Percentiles rank a stretch among this genome's conserved stretches.
These are phyloP conservation scores for Dovyalis caffra DNA, from an alignment of 345 rosid species.

Conservation along the genomic window DNA sequence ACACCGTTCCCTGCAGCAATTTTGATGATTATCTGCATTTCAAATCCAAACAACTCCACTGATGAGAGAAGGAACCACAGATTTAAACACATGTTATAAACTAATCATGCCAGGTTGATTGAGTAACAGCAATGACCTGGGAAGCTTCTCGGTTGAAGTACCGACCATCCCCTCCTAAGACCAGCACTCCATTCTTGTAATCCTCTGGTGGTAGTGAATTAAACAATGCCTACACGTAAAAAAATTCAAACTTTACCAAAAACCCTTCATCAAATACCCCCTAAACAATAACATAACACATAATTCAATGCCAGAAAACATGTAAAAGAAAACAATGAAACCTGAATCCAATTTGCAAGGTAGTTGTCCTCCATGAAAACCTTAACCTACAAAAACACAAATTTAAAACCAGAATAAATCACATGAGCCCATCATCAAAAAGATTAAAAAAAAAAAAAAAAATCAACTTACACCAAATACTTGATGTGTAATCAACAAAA, in stretches of 20 bases:
- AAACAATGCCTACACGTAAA: conserved; percentile 64
- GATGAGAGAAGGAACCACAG: conserved; percentile 1
- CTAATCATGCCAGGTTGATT: not conserved
- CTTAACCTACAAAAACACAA: conserved; percentile 56
- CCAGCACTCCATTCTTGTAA: conserved; percentile 69
- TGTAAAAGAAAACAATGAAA: conserved; percentile 19
- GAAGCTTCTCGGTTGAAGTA: conserved; percentile 84
- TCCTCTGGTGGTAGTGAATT: conserved; percentile 79
- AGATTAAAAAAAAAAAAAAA: not conserved
- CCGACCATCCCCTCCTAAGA: conserved; percentile 93
- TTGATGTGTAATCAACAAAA: not conserved
- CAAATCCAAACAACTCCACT: conserved; percentile 15
- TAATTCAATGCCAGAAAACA: conserved; percentile 4
- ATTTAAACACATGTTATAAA: not conserved
- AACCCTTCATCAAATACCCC: not conserved
- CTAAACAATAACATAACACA: not conserved
- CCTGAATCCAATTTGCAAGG: conserved; percentile 98
- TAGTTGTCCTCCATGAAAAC: conserved; percentile 84
- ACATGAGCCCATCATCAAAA: not conserved
- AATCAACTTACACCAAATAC: not conserved
- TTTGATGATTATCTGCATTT: conserved; percentile 76
- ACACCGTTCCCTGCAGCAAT: conserved; percentile 96
- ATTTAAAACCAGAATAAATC: not conserved
- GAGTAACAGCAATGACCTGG: conserved; percentile 48
- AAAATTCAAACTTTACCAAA: conserved; percentile 4